Evolutionary conservation across 345 rosid genomes (phyloP), one percentile per base, ranked within the genome.

Genomic region (Cochlearia excelsa): DNA sequence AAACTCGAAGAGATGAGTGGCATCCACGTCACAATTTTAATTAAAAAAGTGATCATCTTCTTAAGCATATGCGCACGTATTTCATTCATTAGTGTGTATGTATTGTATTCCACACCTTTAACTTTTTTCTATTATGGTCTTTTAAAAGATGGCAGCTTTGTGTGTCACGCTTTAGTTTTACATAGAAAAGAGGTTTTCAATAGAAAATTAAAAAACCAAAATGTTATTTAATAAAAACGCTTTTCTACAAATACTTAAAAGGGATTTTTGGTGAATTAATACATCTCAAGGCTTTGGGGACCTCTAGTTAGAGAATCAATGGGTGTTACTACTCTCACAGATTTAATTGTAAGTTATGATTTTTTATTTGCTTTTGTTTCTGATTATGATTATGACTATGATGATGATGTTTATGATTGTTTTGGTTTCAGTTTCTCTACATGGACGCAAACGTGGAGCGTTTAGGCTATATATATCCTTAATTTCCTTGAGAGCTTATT

Each of bases 1-100:
- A 6, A 46, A 65, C 38, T 16, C 4, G 28, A 11, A 45, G 53
- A 59, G 61, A 68, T 60, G 73, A 60, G 67, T 68, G 73, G 62
- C 67, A 6, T 68, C 72, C 72, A 59, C 60, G 59, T 59, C 54
- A 16, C 23, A 16, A 16, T 16, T 16, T 16, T 16, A 16, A 16
- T 16, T 16, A 16, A 16, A 16, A 52, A 23, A 7, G 8, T 27
- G 30, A 39, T 33, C 23, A 16, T 30, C 41, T 26, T 33, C 66
- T 9, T 49, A 60, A 9, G 54, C 35, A 30, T 59, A 5, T 5
- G 5, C 23, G 23, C 23, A 33, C 5, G 35, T 33, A 33, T 51
- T 16, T 16, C 23, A 11, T 29, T 7, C 27, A 2, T 27, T 4
- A 8, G 31, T 30, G 7, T 34, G 9, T 27, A 7, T 33, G 5